These are phyloP conservation scores for Tetrapisispora arboricola DNA, from an alignment of 805 yeast species.

Conservation along the genomic window DNA sequence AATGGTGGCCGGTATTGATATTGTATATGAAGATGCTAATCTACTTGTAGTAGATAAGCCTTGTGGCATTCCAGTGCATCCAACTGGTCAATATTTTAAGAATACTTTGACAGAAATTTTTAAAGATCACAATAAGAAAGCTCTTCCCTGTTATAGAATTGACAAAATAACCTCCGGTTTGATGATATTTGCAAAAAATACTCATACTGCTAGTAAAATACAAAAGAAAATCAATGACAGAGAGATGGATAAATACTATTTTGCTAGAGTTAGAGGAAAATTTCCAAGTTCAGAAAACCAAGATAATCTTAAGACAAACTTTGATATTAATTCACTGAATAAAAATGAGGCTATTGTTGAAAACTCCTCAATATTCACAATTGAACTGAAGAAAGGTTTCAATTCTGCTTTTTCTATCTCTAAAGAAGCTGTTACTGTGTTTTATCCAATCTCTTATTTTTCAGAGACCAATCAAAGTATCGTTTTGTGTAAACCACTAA, in stretches of 20 bases:
- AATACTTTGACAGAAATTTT: slow-evolving; percentile 66
- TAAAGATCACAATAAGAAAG: slow-evolving; percentile 45
- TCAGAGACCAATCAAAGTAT: slow-evolving; percentile 38
- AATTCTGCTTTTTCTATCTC: slow-evolving; percentile 34
- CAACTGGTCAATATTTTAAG: slow-evolving; percentile 74
- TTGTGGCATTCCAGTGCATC: slow-evolving; percentile 89
- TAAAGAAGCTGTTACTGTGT: slow-evolving; percentile 62
- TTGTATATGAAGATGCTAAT: slow-evolving; percentile 62
- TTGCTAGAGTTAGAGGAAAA: slow-evolving; percentile 78
- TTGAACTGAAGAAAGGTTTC: slow-evolving; percentile 60
- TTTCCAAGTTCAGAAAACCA: slow-evolving; percentile 45
- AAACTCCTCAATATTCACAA: slow-evolving; percentile 46
- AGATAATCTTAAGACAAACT: background rate
- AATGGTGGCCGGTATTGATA: slow-evolving; percentile 38
- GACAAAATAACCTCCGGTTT: slow-evolving; percentile 91
- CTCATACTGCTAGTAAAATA: slow-evolving; percentile 48
- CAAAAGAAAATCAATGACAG: slow-evolving; percentile 51
- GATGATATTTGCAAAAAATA: slow-evolving; percentile 39
- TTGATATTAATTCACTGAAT: background rate
- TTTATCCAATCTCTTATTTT: slow-evolving; percentile 53
- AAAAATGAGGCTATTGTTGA: background rate
- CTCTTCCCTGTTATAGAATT: slow-evolving; percentile 76
- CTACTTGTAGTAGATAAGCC: slow-evolving; percentile 87
- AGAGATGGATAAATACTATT: slow-evolving; percentile 61
- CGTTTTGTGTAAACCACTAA: slow-evolving; percentile 75